These are phyloP conservation scores for Microbotryum intermedium DNA, from an alignment of 1,284 basidiomycete species.

Conservation along the genomic window DNA sequence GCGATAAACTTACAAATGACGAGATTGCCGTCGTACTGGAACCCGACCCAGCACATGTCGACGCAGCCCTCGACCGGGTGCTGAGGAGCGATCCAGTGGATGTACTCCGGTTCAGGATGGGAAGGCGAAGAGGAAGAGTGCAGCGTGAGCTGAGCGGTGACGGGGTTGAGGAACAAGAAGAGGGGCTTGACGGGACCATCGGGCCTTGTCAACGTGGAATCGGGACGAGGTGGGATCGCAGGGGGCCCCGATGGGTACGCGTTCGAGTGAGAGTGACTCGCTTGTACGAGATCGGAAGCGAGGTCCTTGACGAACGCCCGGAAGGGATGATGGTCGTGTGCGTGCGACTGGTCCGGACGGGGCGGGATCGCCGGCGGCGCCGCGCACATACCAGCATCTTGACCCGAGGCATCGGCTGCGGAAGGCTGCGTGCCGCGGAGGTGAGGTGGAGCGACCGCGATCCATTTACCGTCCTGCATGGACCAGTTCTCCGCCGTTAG, in stretches of 20 bases:
- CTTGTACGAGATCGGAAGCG: conserved; percentile 7
- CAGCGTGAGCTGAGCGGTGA: conserved; percentile 30
- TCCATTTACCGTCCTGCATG: conserved; percentile 23
- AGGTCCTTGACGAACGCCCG: conserved; percentile 20
- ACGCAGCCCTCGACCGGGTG: neutral
- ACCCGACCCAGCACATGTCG: conserved; percentile 10
- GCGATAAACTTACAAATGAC: too few relatives aligned
- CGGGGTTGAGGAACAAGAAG: conserved; percentile 30
- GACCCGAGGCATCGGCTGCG: neutral
- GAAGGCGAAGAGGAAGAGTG: conserved; percentile 29
- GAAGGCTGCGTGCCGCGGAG: conserved; percentile 7
- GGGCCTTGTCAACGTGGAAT: neutral
- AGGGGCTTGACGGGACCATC: neutral
- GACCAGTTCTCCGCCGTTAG: conserved; percentile 11
- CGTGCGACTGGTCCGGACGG: neutral
- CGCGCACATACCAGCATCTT: neutral
- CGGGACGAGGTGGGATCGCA: conserved; percentile 16
- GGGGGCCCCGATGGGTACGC: conserved; percentile 3
- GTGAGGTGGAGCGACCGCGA: conserved; percentile 23
- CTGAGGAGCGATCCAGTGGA: conserved; percentile 24
- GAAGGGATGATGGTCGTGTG: conserved; percentile 6
- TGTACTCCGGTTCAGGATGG: conserved; percentile 10
- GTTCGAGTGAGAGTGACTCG: conserved; percentile 1
- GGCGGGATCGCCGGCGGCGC: conserved; percentile 8
- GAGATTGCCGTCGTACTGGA: conserved; percentile 30